Base-by-base conservation (phyloP, 2,329 filamentous ascomycete genomes). In the Aspergillus costaricaensis region DNA sequence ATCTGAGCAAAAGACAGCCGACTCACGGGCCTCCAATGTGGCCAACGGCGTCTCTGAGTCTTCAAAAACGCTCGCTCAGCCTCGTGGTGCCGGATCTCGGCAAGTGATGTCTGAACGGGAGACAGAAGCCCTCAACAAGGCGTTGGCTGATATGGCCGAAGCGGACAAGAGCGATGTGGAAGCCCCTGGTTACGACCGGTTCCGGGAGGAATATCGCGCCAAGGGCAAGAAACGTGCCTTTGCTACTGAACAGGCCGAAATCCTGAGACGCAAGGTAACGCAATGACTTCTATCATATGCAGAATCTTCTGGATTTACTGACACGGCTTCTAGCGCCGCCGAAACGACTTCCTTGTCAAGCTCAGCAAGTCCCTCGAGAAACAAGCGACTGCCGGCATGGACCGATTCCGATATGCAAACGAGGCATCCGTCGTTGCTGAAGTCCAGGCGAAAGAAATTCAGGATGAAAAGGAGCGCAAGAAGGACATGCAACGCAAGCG, bases 401-500 rank as follows among this genome's bases (percentile, higher is more conserved):
- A 88, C 56, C 87, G 91, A 32, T 97, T 91, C 74, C 86, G 91
- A 61, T 84, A 90, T 14, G 81, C 88, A 49, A 88, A 95, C 74
- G 93, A 92, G 72, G 86, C 91, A 17, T 88, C 90, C 43, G 94
- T 95, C 1, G 85, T 94, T 61, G 86, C 90, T 56, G 90, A 96
- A 69, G 94, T 98, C 2, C 91, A 95, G 67, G 90, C 92, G 63
- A 91, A 92, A 66, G 94, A 97, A 75, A 83, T 97, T 7, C 90
- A 90, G 62, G 92, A 94, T 62, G 95, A 99, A 77, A 99, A 99
- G 80, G 95, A 99, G 78, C 91, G 95, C 66, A 99, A 99, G 82
- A 99, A 99, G 81, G 95, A 99, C 73, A 98, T 99, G 92, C 95
- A 99, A 76, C 90, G 95, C 65, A 99, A 98, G 81, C 87, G 95